Evolutionary conservation across 2,329 filamentous ascomycete genomes (phyloP), one percentile per base, ranked within the genome.

Genomic region (Fusarium armeniacum): DNA sequence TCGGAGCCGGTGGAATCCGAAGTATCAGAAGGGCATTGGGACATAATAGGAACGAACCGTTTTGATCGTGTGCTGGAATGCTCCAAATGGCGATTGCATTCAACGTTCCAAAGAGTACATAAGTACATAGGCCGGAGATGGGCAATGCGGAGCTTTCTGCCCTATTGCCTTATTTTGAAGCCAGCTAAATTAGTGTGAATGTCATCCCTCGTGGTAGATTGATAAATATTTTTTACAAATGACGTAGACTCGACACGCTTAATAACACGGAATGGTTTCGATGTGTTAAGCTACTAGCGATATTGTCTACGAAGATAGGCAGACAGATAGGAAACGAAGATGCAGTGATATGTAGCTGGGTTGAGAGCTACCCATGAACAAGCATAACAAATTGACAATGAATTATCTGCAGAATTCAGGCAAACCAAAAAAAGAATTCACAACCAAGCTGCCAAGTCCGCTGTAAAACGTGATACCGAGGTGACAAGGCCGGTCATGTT

Each of bases 401-500:
- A 2, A 11, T 28, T n/a, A 28, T 28, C 28, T 3, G 28, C 10
- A 9, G 26, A 22, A 18, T 9, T 28, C 28, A 6, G 12, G 15
- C 5, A 50, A 35, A 30, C 35, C 50, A 43, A 22, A 24, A 54
- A 26, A 35, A 9, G 35, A 15, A 43, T 11, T 15, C 15, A 33
- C 18, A 26, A 50, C 46, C 46, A 50, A 35, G 38, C 36, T 35
- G 28, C 58, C 38, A 49, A 41, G 44, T 20, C 38, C 20, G n/a
- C 26, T 26, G 22, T 36, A 38, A 44, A 24, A 44, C 20, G 24
- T 11, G 20, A 44, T 30, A 43, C 26, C 32, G 30, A 41, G 30
- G 36, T 36, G 26, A 57, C n/a, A 47, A 50, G 44, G 53, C 24
- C 30, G 41, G 62, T 36, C 30, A 35, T 36, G 28, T n/a, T 47